phyloP scores from a whole-genome alignment of 805 yeast species.

The Candida nemodendra region DNA sequence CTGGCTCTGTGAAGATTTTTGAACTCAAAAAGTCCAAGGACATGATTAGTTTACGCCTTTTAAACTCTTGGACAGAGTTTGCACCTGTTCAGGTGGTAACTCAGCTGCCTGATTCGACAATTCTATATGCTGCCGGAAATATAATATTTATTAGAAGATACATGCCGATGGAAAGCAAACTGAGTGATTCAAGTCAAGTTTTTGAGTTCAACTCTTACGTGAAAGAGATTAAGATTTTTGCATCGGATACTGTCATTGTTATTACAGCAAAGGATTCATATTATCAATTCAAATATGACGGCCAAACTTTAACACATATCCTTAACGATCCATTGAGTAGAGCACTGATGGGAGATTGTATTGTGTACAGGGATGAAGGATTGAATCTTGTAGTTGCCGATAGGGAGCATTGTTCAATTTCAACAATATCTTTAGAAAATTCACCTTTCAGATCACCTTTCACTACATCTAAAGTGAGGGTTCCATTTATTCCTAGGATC shows the following conservation, averaged over 20 bases:
- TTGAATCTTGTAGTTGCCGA: constrained; percentile 19
- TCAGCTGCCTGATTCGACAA: constrained; percentile 24
- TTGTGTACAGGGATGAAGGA: constrained; percentile 12
- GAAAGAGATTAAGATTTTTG: constrained; percentile 24
- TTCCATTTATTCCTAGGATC: constrained; percentile 36
- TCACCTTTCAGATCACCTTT: constrained; percentile 1
- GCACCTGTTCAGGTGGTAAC: constrained; percentile 24
- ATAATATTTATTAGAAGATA: constrained; percentile 17
- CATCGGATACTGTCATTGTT: constrained; percentile 19
- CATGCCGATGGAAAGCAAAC: constrained; percentile 20
- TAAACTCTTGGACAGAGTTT: constrained; percentile 20
- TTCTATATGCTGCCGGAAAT: constrained; percentile 23
- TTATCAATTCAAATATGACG: constrained; percentile 18
- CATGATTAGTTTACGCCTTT: constrained; percentile 11
- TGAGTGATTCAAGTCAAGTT: constrained; percentile 18
- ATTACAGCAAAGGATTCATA: constrained; percentile 32
- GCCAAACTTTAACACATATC: constrained; percentile 10
- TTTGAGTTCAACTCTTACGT: constrained; percentile 16
- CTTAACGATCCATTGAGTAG: constrained; percentile 23
- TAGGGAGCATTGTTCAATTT: constrained; percentile 18
- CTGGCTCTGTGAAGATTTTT: constrained; percentile 30
- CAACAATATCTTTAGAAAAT: constrained; percentile 11
- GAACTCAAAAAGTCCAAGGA: constrained; percentile 23
- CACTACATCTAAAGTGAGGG: constrained; percentile 16
- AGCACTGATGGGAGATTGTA: constrained; percentile 23